phyloP scores from a whole-genome alignment of 495 filamentous ascomycete species.

The Aspergillus affinis region DNA sequence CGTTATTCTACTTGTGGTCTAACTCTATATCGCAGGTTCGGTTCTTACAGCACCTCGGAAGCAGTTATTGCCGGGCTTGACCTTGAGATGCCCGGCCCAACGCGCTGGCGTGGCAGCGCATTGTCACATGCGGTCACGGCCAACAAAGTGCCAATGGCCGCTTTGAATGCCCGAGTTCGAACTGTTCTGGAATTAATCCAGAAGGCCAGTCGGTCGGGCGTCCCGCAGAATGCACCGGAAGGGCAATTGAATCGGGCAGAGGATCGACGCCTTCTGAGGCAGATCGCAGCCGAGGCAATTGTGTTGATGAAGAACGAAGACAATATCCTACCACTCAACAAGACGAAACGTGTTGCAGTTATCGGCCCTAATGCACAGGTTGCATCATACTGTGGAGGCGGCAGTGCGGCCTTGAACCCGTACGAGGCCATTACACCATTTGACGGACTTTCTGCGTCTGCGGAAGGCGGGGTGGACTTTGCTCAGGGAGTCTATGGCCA shows the following conservation, averaged over 20 bases:
- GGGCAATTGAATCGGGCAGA: slow-evolving; percentile 58
- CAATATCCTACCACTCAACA: slow-evolving; percentile 58
- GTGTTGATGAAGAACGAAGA: slow-evolving; percentile 75
- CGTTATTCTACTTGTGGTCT: no score
- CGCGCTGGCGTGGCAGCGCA: slow-evolving; percentile 55
- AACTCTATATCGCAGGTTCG: slow-evolving; percentile 34
- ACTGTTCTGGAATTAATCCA: slow-evolving; percentile 60
- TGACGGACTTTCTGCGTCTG: slow-evolving; percentile 54
- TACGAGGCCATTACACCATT: slow-evolving; percentile 70
- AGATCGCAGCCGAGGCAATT: slow-evolving; percentile 63
- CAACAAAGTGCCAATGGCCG: slow-evolving; percentile 51
- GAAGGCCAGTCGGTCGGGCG: slow-evolving; percentile 52
- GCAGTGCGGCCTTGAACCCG: slow-evolving; percentile 69
- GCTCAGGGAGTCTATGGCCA: slow-evolving; percentile 56
- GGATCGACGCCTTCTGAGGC: slow-evolving; percentile 58
- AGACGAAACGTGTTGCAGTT: slow-evolving; percentile 60
- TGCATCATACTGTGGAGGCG: slow-evolving; percentile 72
- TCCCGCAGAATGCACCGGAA: slow-evolving; percentile 56
- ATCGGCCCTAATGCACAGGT: slow-evolving; percentile 76
- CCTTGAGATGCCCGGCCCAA: slow-evolving; percentile 69
- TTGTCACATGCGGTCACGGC: slow-evolving; percentile 52
- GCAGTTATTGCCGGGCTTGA: slow-evolving; percentile 64
- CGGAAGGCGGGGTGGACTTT: slow-evolving; percentile 37
- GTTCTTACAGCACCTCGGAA: slow-evolving; percentile 61
- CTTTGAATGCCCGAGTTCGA: slow-evolving; percentile 57